Conservation (phyloP, 176 grass and related monocot species). For the Guadua angustifolia region DNA sequence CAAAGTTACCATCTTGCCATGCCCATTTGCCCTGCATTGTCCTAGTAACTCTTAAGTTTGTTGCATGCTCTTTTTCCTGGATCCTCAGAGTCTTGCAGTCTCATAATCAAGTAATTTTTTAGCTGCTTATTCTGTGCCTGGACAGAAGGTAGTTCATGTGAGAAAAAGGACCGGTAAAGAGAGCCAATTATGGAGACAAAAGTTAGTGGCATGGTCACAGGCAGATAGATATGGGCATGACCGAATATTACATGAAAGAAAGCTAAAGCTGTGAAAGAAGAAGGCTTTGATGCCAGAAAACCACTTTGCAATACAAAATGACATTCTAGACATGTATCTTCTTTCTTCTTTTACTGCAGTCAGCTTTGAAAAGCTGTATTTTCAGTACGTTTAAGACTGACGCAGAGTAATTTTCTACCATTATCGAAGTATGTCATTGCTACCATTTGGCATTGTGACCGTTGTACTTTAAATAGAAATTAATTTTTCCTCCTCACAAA, state of each 20-base stretch:
- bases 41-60: background rate
- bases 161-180: background rate
- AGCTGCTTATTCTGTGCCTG: background rate
- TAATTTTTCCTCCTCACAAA: background rate
- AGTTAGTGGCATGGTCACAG: conserved; percentile 42
- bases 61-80: background rate
- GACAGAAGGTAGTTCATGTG: conserved; percentile 30
- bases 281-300: conserved; percentile 25
- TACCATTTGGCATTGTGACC: background rate
- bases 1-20: background rate
- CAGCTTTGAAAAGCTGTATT: conserved; percentile 15
- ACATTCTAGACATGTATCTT: background rate
- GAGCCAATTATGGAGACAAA: conserved; percentile 21
- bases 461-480: background rate
- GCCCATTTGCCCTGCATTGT: background rate
- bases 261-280: conserved; percentile 38
- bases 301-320: conserved; percentile 34
- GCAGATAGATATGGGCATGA: conserved; percentile 39
- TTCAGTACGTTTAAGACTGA: conserved; percentile 23
- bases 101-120: background rate
- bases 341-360: background rate
- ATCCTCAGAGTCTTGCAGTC: background rate
- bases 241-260: conserved; percentile 45
- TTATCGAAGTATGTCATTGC: background rate
- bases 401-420: background rate